These are phyloP conservation scores for Coelastrella sp. DNA, from an alignment of 139 green algal genomes.

Conservation along the genomic window DNA sequence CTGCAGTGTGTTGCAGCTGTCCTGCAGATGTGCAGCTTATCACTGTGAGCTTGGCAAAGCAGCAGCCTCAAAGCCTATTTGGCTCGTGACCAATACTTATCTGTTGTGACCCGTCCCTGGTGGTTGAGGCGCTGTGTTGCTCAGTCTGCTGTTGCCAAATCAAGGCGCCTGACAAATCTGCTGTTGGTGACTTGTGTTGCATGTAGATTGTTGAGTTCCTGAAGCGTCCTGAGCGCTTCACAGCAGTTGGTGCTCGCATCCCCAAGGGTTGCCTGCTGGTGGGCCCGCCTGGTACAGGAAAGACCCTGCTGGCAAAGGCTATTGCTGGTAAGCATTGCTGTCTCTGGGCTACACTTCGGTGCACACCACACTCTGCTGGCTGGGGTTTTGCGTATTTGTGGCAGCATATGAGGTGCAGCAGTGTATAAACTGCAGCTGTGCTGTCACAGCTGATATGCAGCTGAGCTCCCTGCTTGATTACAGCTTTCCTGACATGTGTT, in stretches of 20 bases:
- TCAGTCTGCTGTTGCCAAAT: no score
- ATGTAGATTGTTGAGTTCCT: conserved; percentile 96
- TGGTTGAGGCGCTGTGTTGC: no score
- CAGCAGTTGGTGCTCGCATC: conserved; percentile 93
- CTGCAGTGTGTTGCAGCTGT: no score
- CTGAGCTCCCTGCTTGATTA: neutral
- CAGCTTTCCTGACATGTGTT: neutral
- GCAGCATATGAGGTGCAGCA: no score
- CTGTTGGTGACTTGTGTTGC: neutral
- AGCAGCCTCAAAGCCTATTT: neutral
- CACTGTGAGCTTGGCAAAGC: no score
- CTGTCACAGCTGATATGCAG: neutral
- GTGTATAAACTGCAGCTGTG: no score
- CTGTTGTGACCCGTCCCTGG: neutral
- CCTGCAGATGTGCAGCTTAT: no score
- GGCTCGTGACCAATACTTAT: neutral
- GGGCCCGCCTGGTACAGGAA: conserved; percentile 88
- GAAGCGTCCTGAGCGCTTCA: conserved; percentile 96
- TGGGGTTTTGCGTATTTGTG: no score
- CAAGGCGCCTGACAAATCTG: neutral
- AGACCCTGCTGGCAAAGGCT: conserved; percentile 78
- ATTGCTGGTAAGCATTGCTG: conserved; percentile 71
- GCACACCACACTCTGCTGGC: neutral
- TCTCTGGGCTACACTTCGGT: neutral
- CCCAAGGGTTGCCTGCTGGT: conserved; percentile 97